Evolutionary conservation across 495 filamentous ascomycete genomes (phyloP).

Genomic region (Penicillium egyptiacum): DNA sequence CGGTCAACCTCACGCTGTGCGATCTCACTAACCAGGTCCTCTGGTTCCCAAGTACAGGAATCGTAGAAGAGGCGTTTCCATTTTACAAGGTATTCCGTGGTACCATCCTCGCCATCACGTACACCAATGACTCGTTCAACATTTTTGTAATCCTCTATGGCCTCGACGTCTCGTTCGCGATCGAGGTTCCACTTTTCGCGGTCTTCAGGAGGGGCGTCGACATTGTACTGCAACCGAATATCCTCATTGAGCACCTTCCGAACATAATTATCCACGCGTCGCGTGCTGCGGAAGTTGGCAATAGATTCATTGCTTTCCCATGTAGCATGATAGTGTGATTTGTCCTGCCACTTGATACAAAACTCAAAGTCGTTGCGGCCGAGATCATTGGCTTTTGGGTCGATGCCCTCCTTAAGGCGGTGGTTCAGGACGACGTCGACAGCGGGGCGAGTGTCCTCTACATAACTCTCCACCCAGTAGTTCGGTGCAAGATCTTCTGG

Average conservation of each 20-base stretch:
- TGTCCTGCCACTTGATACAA: constrained; percentile 95
- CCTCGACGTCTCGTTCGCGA: constrained; percentile 79
- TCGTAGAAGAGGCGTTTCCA: constrained; percentile 89
- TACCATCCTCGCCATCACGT: constrained; percentile 68
- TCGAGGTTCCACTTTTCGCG: constrained; percentile 89
- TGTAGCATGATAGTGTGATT: constrained; percentile 91
- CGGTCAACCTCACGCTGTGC: constrained; percentile 87
- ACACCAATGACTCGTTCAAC: constrained; percentile 89
- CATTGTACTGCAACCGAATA: constrained; percentile 64
- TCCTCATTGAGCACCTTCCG: constrained; percentile 76
- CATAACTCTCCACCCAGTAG: constrained; percentile 61
- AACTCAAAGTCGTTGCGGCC: constrained; percentile 85
- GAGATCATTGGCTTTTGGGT: constrained; percentile 53
- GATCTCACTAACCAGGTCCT: constrained; percentile 67
- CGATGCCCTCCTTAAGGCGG: constrained; percentile 66
- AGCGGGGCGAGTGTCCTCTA: constrained; percentile 71
- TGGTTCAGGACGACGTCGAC: constrained; percentile 91
- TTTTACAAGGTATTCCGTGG: constrained; percentile 82
- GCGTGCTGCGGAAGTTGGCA: constrained; percentile 67
- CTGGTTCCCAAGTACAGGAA: constrained; percentile 90
- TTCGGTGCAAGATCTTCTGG: constrained; percentile 53
- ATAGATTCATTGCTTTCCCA: constrained; percentile 82
- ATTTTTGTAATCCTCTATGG: constrained; percentile 78
- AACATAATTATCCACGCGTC: constrained; percentile 91
- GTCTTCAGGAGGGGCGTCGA: constrained; percentile 76